These are phyloP conservation scores for Pseudonitzschia pungens DNA, from an alignment of 108 stramenopile genomes.

Conservation along the genomic window DNA sequence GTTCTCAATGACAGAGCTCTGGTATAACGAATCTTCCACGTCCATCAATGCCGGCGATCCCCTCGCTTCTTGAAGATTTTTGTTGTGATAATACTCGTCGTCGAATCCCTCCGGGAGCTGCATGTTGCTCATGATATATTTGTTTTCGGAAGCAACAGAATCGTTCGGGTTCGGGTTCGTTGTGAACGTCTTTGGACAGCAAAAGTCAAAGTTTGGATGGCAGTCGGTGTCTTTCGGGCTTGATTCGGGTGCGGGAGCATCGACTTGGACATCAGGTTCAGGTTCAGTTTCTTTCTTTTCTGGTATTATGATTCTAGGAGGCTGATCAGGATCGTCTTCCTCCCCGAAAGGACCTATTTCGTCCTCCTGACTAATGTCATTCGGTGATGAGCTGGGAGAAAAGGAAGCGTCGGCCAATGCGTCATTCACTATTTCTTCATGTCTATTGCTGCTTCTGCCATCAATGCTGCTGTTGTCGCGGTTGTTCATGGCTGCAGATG, in stretches of 20 bases:
- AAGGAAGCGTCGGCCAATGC: background rate
- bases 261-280: too few relatives aligned
- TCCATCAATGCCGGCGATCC: background rate
- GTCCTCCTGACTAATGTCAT: background rate
- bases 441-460: background rate
- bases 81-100: slow-evolving; percentile 4
- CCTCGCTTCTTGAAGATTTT: background rate
- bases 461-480: background rate
- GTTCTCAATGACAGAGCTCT: background rate
- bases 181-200: slow-evolving; percentile 1
- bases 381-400: background rate
- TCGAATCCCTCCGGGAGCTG: slow-evolving; percentile 17
- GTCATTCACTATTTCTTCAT: background rate
- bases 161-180: background rate
- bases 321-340: background rate
- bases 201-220: slow-evolving; percentile 13
- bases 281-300: too few relatives aligned
- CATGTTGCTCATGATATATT: slow-evolving; percentile 15
- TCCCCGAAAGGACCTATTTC: background rate
- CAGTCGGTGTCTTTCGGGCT: background rate
- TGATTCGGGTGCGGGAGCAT: background rate
- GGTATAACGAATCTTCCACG: background rate
- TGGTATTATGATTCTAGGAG: too few relatives aligned
- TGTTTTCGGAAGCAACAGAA: background rate
- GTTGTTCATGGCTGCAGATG: background rate